These are phyloP conservation scores for Melaleuca alternifolia DNA, from an alignment of 345 rosid species.

Conservation along the genomic window DNA sequence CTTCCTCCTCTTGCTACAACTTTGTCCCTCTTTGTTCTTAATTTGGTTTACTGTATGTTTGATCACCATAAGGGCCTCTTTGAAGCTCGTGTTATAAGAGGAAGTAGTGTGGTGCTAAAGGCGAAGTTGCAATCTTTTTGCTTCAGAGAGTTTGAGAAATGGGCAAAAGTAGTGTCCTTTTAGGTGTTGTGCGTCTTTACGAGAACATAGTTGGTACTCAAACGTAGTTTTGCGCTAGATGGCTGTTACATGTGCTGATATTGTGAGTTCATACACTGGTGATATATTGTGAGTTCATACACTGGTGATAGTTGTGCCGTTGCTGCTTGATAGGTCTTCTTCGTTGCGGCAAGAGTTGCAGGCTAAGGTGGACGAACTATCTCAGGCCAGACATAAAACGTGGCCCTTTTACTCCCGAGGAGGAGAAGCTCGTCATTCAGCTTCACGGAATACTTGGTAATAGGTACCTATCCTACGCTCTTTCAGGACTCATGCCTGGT, in stretches of 20 bases:
- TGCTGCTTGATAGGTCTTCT: slow-evolving; percentile 46
- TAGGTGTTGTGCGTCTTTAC: neutral
- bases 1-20: neutral
- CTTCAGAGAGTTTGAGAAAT: neutral
- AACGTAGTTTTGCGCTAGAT: neutral
- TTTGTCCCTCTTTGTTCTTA: neutral
- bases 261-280: neutral
- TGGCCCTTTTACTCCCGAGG: slow-evolving; percentile 81
- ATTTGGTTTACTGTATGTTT: neutral
- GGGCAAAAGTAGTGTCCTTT: neutral
- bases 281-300: neutral
- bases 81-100: neutral
- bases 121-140: neutral
- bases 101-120: neutral
- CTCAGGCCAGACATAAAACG: slow-evolving; percentile 93
- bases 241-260: neutral
- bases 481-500: neutral
- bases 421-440: slow-evolving; percentile 88
- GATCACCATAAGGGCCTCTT: neutral
- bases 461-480: slow-evolving; percentile 27
- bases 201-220: neutral
- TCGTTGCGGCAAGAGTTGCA: slow-evolving; percentile 95
- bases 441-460: slow-evolving; percentile 96
- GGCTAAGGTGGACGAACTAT: slow-evolving; percentile 96
- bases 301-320: neutral